phyloP scores from a whole-genome alignment of 805 yeast species.

The Starmerella stellata region DNA sequence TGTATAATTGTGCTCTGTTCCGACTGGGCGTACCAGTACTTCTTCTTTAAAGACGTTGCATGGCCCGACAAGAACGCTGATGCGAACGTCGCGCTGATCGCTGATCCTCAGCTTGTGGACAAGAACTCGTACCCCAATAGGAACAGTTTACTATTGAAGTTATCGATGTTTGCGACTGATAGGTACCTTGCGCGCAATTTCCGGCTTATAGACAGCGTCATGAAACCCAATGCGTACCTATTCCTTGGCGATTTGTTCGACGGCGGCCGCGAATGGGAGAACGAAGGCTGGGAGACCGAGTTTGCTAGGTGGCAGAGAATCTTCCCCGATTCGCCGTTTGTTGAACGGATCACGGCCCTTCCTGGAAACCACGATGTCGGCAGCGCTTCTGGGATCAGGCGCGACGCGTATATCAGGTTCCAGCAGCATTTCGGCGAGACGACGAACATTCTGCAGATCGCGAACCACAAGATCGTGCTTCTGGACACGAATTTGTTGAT shows the following conservation, averaged over 20 bases:
- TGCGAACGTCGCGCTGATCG: constrained; percentile 38
- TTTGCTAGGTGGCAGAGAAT: constrained; percentile 46
- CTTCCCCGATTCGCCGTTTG: constrained; percentile 31
- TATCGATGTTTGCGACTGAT: constrained; percentile 52
- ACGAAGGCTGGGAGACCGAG: constrained; percentile 51
- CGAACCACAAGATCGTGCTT: constrained; percentile 57
- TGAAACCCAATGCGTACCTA: constrained; percentile 59
- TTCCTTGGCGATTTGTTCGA: constrained; percentile 88
- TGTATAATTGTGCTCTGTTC: constrained; percentile 30
- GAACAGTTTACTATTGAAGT: constrained; percentile 30
- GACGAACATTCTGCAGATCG: constrained; percentile 33
- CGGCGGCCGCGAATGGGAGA: constrained; percentile 81
- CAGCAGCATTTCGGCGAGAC: constrained; percentile 56
- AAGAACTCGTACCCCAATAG: constrained; percentile 68
- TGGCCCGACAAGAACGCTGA: constrained; percentile 31
- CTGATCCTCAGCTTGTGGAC: constrained; percentile 92
- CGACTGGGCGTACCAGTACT: constrained; percentile 35
- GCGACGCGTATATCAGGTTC: constrained; percentile 43
- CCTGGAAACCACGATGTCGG: constrained; percentile 98
- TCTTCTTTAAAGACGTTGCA: constrained; percentile 31
- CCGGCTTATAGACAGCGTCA: constrained; percentile 34
- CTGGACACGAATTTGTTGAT: constrained; percentile 74
- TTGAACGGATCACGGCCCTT: constrained; percentile 19
- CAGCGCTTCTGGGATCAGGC: constrained; percentile 54
- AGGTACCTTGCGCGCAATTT: constrained; percentile 65